Percentiles rank a stretch among this genome's conserved stretches.
Evolutionary conservation across 106 monocot species (phyloP).

Genomic region (Iris macrosiphon): DNA sequence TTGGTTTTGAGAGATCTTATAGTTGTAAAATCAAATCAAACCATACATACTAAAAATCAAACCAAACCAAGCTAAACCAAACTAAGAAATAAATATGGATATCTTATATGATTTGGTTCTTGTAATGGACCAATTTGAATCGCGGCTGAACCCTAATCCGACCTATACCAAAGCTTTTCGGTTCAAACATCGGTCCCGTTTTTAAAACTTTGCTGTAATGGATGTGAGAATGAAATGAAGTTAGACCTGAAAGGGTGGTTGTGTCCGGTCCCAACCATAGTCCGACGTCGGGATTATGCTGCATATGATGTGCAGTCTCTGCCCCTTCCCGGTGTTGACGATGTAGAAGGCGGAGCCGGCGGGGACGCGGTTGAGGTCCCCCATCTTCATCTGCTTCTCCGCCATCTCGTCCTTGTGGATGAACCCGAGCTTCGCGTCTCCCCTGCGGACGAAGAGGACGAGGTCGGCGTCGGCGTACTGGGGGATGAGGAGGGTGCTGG

Average conservation of each 20-base stretch:
- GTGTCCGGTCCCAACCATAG: not conserved
- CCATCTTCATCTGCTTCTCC: slow-evolving; percentile 61
- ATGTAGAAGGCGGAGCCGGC: slow-evolving; percentile 84
- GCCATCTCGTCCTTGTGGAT: slow-evolving; percentile 61
- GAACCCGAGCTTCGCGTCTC: slow-evolving; percentile 69
- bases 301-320: slow-evolving; percentile 57
- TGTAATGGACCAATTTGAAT: too few relatives aligned
- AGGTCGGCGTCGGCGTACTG: slow-evolving; percentile 77
- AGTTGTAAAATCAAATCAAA: too few relatives aligned
- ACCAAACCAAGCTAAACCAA: too few relatives aligned
- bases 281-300: slow-evolving; percentile 29
- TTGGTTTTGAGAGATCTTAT: too few relatives aligned
- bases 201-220: too few relatives aligned
- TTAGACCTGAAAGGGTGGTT: slow-evolving; percentile 4
- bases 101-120: too few relatives aligned
- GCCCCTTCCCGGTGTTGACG: slow-evolving; percentile 66
- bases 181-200: too few relatives aligned
- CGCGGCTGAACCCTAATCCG: too few relatives aligned
- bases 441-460: slow-evolving; percentile 59
- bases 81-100: too few relatives aligned
- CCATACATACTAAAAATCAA: too few relatives aligned
- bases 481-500: slow-evolving; percentile 71
- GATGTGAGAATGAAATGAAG: too few relatives aligned
- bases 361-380: slow-evolving; percentile 66
- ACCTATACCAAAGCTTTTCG: too few relatives aligned